Percentiles rank a stretch among this genome's conserved stretches.
Evolutionary conservation across 345 rosid genomes (phyloP).

Genomic region (Iberis pinnata): DNA sequence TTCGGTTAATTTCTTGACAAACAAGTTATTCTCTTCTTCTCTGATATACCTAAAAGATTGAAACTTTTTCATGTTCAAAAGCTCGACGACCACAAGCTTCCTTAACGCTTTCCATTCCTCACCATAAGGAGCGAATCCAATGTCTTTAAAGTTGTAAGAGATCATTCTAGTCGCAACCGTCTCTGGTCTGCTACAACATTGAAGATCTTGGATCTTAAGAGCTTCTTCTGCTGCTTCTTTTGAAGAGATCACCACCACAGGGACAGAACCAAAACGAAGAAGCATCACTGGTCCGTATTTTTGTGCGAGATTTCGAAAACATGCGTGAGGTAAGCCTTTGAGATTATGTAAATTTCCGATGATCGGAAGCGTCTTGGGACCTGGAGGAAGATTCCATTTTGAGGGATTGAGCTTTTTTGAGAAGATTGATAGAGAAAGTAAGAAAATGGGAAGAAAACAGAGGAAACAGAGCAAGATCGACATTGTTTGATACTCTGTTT

Average conservation of each 20-base stretch:
- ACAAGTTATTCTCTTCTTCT: conserved; percentile 30
- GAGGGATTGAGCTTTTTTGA: conserved; percentile 3
- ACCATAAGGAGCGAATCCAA: conserved; percentile 37
- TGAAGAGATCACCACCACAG: conserved; percentile 39
- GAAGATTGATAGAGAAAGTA: conserved; percentile 2
- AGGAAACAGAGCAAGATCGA: conserved; percentile 18
- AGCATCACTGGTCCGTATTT: conserved; percentile 44
- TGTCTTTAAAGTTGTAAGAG: conserved; percentile 31
- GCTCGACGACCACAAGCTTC: conserved; percentile 30
- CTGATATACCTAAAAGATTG: conserved; percentile 29
- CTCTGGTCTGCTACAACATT: conserved; percentile 36
- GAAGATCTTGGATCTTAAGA: conserved; percentile 31
- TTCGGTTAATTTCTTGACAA: conserved; percentile 26
- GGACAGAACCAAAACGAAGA: conserved; percentile 36
- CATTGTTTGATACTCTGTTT: conserved; percentile 14
- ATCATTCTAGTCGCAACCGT: conserved; percentile 20
- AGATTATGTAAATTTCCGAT: conserved; percentile 42
- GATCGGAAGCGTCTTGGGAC: conserved; percentile 38
- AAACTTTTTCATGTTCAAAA: conserved; percentile 27
- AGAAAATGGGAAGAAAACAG: not conserved
- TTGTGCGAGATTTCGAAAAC: conserved; percentile 30
- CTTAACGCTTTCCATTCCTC: conserved; percentile 38
- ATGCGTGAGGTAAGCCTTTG: conserved; percentile 30
- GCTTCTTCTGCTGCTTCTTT: conserved; percentile 36
- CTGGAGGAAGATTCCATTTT: conserved; percentile 27